Percentiles rank a stretch among this genome's conserved stretches.
Evolutionary conservation across 2,329 filamentous ascomycete genomes (phyloP).

Genomic region (Penicillium vulpinum): DNA sequence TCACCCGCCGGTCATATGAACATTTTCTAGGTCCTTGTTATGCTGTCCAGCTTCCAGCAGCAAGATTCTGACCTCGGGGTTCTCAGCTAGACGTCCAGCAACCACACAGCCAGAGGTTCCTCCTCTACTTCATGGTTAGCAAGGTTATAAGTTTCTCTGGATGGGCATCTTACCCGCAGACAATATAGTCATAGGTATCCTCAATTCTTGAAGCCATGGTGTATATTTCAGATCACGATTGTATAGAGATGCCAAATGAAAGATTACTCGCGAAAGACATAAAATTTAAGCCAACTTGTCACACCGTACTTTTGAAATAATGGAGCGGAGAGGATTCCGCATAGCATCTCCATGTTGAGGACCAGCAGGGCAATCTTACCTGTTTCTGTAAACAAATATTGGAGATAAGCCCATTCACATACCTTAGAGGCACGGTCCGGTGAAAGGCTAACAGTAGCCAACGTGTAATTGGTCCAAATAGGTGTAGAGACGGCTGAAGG

Average conservation of each 20-base stretch:
- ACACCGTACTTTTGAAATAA: not conserved
- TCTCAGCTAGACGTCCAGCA: conserved; percentile 50
- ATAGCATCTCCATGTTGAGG: not conserved
- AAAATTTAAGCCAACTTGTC: not conserved
- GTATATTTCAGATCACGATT: not conserved
- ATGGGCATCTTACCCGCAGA: conserved; percentile 29
- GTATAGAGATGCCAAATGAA: not conserved
- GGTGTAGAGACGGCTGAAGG: not conserved
- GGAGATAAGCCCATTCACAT: not conserved
- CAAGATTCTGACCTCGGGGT: conserved; percentile 43
- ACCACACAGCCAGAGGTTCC: conserved; percentile 53
- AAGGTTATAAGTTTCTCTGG: not conserved
- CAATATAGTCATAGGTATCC: conserved; percentile 31
- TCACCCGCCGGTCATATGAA: conserved; percentile 48
- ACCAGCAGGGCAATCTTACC: not conserved
- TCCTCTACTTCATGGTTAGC: conserved; percentile 33
- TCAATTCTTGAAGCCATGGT: conserved; percentile 17
- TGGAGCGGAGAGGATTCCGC: not conserved
- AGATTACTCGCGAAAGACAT: not conserved
- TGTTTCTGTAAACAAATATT: not conserved
- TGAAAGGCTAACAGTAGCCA: not conserved
- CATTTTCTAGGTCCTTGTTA: conserved; percentile 47
- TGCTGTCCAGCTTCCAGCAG: conserved; percentile 52
- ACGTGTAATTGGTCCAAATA: not conserved
- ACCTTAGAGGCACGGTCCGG: not conserved